Evolutionary conservation across 805 yeast genomes (phyloP).

Genomic region (Wickerhamiella domercqiae): DNA sequence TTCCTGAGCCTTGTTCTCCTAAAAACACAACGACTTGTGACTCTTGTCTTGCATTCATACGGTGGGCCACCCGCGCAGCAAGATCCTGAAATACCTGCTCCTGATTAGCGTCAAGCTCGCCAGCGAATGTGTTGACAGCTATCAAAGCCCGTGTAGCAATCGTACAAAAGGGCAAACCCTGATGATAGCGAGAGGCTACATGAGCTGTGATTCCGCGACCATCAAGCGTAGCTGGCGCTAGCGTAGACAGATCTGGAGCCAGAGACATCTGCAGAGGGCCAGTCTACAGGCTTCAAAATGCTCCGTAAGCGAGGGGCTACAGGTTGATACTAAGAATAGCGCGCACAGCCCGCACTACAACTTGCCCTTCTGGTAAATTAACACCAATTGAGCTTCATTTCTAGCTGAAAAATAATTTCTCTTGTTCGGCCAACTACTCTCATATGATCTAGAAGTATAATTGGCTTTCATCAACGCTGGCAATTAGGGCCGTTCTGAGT

Average conservation of each 20-base stretch:
- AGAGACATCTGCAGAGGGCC: not conserved
- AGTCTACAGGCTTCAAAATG: no score
- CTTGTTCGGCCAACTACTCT: no score
- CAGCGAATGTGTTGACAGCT: slow-evolving; percentile 26
- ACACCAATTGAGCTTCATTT: no score
- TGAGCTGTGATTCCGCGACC: slow-evolving; percentile 30
- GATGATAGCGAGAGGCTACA: slow-evolving; percentile 29
- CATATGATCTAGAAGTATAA: no score
- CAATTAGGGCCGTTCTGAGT: no score
- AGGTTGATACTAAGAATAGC: no score
- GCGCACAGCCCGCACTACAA: no score
- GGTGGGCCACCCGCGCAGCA: slow-evolving; percentile 26
- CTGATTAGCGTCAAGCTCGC: slow-evolving; percentile 22
- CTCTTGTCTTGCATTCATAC: slow-evolving; percentile 25
- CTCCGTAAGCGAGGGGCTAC: no score
- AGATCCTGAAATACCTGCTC: slow-evolving; percentile 24
- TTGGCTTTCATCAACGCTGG: no score
- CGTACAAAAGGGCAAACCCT: slow-evolving; percentile 27
- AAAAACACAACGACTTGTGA: slow-evolving; percentile 26
- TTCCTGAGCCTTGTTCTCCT: slow-evolving; percentile 30
- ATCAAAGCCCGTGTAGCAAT: slow-evolving; percentile 26
- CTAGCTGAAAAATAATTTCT: no score
- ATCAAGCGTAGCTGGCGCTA: slow-evolving; percentile 24
- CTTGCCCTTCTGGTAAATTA: no score
- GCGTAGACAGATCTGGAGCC: slow-evolving; percentile 23